Conservation (phyloP, 1,284 basidiomycete genomes). For the Ustilago crameri region DNA sequence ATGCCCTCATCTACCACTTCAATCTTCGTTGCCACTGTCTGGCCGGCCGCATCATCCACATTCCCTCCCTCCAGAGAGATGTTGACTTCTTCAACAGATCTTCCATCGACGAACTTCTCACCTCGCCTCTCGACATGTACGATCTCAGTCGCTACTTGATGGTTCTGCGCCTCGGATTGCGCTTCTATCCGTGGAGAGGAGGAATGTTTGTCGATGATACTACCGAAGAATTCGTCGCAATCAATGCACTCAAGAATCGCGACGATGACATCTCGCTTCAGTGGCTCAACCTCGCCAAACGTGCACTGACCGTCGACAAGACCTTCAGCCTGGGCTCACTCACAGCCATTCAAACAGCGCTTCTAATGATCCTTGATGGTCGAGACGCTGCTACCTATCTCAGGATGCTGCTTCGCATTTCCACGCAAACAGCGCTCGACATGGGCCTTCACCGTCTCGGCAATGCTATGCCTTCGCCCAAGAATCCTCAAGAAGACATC, state of each 20-base stretch:
- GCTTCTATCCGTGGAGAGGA: constrained; percentile 54
- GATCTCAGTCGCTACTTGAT: constrained; percentile 50
- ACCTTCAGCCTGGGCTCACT: constrained; percentile 42
- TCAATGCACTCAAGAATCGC: constrained; percentile 48
- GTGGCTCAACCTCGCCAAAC: constrained; percentile 49
- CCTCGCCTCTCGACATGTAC: constrained; percentile 37
- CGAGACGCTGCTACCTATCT: constrained; percentile 41
- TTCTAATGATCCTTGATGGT: constrained; percentile 54
- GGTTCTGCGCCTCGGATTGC: constrained; percentile 53
- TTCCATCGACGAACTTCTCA: constrained; percentile 41
- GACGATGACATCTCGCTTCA: constrained; percentile 39
- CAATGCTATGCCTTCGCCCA: constrained; percentile 24
- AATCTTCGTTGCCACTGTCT: constrained; percentile 38
- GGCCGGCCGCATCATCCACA: constrained; percentile 53
- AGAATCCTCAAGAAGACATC: constrained; percentile 31
- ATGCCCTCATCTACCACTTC: constrained; percentile 33
- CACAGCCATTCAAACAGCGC: constrained; percentile 49
- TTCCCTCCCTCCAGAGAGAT: constrained; percentile 34
- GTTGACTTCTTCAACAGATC: constrained; percentile 39
- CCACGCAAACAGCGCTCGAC: constrained; percentile 56
- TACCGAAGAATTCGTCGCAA: constrained; percentile 39
- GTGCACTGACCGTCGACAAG: constrained; percentile 38
- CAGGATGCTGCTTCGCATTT: constrained; percentile 48
- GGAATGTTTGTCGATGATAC: constrained; percentile 29
- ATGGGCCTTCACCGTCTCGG: constrained; percentile 58